Evolutionary conservation across 257 asterid species (phyloP).

Genomic region (Solanum appendiculatum): DNA sequence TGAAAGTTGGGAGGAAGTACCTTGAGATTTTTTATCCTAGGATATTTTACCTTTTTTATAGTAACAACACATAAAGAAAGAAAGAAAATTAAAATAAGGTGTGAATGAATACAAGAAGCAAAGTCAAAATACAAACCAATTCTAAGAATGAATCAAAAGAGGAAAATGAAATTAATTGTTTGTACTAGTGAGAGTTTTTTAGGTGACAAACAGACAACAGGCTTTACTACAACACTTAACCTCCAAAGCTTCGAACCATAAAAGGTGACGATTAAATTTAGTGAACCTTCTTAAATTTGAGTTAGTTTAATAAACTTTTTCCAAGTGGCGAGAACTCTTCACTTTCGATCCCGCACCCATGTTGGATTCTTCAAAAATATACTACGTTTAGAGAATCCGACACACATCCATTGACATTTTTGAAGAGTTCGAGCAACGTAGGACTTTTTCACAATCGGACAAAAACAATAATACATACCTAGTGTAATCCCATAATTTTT

Average conservation of each 20-base stretch:
- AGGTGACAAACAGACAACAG: not conserved
- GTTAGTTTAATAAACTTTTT: not conserved
- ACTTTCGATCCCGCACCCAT: not conserved
- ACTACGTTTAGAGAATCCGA: not conserved
- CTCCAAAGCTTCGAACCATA: not conserved
- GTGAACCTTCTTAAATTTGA: not conserved
- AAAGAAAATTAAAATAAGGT: not conserved
- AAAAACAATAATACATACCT: not conserved
- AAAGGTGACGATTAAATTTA: not conserved
- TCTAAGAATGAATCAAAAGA: not conserved
- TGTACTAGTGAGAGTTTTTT: not conserved
- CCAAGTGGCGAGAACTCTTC: not conserved
- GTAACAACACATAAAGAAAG: not conserved
- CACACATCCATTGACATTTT: not conserved
- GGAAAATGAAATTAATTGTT: not conserved
- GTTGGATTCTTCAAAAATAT: not conserved
- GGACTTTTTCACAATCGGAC: not conserved
- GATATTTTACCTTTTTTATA: not conserved
- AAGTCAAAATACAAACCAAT: not conserved
- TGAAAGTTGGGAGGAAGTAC: not conserved
- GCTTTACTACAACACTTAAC: not conserved
- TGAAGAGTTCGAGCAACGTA: not conserved
- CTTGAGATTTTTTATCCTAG: not conserved
- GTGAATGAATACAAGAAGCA: not conserved
- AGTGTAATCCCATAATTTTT: not conserved